Evolutionary conservation across 2,329 filamentous ascomycete species (phyloP), one percentile per base, ranked within the genome.

Genomic region (Cladobotryum mycophilum): DNA sequence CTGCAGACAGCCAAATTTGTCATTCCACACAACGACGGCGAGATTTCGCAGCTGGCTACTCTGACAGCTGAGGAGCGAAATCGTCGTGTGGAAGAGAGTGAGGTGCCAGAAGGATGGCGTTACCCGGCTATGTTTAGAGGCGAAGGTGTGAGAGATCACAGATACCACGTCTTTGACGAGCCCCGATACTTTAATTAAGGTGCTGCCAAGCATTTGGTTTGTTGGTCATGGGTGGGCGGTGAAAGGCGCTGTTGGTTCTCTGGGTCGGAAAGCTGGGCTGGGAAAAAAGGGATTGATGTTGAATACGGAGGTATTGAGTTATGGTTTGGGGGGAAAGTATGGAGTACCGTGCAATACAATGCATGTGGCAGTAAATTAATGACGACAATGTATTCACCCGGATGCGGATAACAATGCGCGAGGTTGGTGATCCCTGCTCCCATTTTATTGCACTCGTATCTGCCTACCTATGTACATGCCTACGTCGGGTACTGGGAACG

Each of bases 1-100:
- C 76, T 99, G 49, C 93, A 99, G 76, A 88, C 95, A 33, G 93
- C 89, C 60, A 97, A 97, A 69, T 97, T 99, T 69, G 81, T 91
- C 34, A 81, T 99, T 41, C 91, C 89, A 2, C 57, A 61, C 48
- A 77, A 79, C 0, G 78, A 84, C 44, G 79, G 80, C 14, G 81
- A 85, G 51, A 74, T 76, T 47, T 65, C 58, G 18, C 60, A 63
- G 47, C 60, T 76, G 0, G 71, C 74, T 54, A 64, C 63, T 0
- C 61, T 72, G 36, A 62, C 70, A 2, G 63, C 65, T 5, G 77
- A 88, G 51, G 73, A 83, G 56, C 76, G 87, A 18, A 72, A 82
- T 51, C 68, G 65, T 20, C 71, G 75, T 30, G 74, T 91, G 5
- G 68, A 78, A 2, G 93, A 97, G 70, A 73, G 80, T 0, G 78